phyloP scores from a whole-genome alignment of 495 filamentous ascomycete genomes.

The Annulohypoxylon stygium region DNA sequence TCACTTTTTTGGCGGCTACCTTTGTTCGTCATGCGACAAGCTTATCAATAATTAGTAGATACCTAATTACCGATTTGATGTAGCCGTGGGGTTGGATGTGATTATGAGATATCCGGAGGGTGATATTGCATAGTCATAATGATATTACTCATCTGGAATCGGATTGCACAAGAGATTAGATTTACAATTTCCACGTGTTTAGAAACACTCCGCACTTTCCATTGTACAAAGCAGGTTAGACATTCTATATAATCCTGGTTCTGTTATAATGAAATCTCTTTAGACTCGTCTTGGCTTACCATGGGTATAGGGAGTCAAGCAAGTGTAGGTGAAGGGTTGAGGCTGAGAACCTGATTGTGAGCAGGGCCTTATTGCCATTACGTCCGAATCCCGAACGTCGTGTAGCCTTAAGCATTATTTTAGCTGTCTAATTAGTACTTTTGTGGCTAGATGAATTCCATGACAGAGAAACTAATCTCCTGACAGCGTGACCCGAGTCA shows the following conservation, averaged over 20 bases:
- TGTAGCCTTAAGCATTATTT: not conserved
- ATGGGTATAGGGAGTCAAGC: not conserved
- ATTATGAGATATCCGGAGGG: not conserved
- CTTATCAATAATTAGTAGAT: not conserved
- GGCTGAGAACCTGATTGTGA: not conserved
- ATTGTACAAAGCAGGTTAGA: not conserved
- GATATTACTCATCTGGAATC: constrained; percentile 1
- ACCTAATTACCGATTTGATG: not conserved
- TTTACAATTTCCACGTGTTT: not conserved
- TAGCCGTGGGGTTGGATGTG: not conserved
- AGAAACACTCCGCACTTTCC: not conserved
- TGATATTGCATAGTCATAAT: not conserved
- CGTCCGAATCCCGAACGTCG: not conserved
- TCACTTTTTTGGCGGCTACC: not conserved
- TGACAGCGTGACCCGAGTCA: not conserved
- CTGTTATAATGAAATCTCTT: not conserved
- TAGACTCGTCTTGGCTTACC: constrained; percentile 3
- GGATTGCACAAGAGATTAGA: not conserved
- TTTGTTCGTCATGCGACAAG: not conserved
- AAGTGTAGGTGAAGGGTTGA: not conserved
- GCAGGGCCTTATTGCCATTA: constrained; percentile 1
- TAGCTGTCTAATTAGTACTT: not conserved
- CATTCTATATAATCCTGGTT: not conserved
- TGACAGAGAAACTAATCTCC: not conserved
- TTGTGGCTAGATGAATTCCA: not conserved